Percentiles rank a stretch among this genome's conserved stretches.
Conservation (phyloP, 2,329 filamentous ascomycete species). For the Dothideomycetes sp. region DNA sequence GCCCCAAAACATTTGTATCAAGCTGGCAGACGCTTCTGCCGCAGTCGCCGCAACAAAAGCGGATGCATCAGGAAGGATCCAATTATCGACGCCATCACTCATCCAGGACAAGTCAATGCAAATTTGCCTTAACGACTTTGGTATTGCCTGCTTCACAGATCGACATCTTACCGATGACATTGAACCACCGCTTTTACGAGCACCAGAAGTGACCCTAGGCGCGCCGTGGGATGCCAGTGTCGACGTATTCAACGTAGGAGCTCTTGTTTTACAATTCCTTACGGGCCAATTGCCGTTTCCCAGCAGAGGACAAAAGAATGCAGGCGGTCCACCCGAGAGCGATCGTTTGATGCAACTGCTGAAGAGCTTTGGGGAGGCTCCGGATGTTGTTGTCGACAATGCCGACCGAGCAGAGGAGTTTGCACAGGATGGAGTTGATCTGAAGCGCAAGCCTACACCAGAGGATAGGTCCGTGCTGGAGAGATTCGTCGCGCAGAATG, state of each 20-base stretch:
- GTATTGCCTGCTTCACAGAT: constrained; percentile 14
- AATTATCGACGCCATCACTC: constrained; percentile 4
- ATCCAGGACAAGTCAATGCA: constrained; percentile 8
- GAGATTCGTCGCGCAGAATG: constrained; percentile 4
- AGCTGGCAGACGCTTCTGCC: constrained; percentile 8
- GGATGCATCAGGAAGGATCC: constrained; percentile 4
- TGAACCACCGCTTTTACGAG: constrained; percentile 17
- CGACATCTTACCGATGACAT: constrained; percentile 15
- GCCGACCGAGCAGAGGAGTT: constrained; percentile 9
- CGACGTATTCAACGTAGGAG: constrained; percentile 19
- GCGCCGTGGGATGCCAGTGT: constrained; percentile 16
- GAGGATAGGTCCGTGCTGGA: constrained; percentile 3
- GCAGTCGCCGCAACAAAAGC: constrained; percentile 5
- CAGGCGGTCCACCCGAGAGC: constrained; percentile 9
- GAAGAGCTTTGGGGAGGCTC: constrained; percentile 11
- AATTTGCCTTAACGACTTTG: constrained; percentile 17
- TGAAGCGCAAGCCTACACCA: background rate
- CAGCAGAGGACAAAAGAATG: constrained; percentile 7
- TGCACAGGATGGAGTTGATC: constrained; percentile 8
- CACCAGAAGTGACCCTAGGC: constrained; percentile 18
- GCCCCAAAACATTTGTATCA: constrained; percentile 17
- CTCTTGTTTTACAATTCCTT: constrained; percentile 13
- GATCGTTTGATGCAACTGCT: constrained; percentile 13
- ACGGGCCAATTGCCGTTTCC: constrained; percentile 13
- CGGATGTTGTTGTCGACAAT: constrained; percentile 9